A percentile compares a stretch with the other conserved stretches of the same genome.
phyloP scores from a whole-genome alignment of 2,329 filamentous ascomycete species.

The Fusarium albidum region DNA sequence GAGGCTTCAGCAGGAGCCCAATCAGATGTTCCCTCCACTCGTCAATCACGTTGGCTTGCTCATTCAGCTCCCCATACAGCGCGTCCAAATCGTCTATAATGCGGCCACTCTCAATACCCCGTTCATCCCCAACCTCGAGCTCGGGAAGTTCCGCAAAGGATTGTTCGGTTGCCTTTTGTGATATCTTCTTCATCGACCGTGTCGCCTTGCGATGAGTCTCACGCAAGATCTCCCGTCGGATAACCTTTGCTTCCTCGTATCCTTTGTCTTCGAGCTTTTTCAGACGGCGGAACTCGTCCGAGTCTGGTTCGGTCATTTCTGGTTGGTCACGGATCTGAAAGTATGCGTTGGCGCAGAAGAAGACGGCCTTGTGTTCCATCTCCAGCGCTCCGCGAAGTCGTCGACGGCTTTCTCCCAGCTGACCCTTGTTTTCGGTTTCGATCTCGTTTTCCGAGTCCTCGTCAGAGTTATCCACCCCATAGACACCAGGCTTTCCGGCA shows the following conservation, averaged over 20 bases:
- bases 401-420: conserved; percentile 67
- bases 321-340: conserved; percentile 83
- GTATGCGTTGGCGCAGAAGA: conserved; percentile 84
- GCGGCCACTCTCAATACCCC: conserved; percentile 76
- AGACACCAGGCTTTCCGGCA: conserved; percentile 4
- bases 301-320: conserved; percentile 69
- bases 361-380: conserved; percentile 80
- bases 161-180: conserved; percentile 58
- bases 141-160: conserved; percentile 70
- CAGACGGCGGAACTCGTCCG: conserved; percentile 70
- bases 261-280: conserved; percentile 75
- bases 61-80: conserved; percentile 72
- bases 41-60: conserved; percentile 74
- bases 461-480: conserved; percentile 14
- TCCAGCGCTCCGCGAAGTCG: conserved; percentile 77
- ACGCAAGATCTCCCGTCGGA: conserved; percentile 81
- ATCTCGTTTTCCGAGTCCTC: conserved; percentile 45
- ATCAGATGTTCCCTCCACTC: conserved; percentile 79
- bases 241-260: conserved; percentile 80
- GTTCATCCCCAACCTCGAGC: conserved; percentile 56
- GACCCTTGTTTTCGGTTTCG: conserved; percentile 47
- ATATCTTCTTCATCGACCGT: conserved; percentile 69
- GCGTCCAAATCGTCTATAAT: conserved; percentile 72
- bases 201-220: conserved; percentile 52
- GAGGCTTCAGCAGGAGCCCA: conserved; percentile 73